phyloP scores from a whole-genome alignment of 768 basidiomycete species.

The Coprinopsis sp. region DNA sequence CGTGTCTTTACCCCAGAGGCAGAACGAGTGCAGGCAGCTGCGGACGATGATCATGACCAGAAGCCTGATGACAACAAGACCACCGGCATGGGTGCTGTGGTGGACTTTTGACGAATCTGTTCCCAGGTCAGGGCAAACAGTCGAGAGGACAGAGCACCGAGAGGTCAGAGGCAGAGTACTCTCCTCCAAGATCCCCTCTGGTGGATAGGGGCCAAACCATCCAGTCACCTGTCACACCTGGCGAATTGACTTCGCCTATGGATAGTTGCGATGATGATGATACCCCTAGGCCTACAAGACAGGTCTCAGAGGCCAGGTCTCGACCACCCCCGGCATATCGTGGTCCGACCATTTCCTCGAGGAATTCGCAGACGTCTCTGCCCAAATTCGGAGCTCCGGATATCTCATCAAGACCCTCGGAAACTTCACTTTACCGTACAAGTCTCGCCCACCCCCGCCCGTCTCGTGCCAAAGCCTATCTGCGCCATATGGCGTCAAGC shows the following conservation, averaged over 20 bases:
- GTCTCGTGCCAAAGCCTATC: slow-evolving; percentile 59
- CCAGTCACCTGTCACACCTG: slow-evolving; percentile 8
- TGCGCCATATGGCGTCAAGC: slow-evolving; percentile 70
- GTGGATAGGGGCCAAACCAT: not conserved
- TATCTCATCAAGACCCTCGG: not conserved
- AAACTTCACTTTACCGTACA: not conserved
- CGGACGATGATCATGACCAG: slow-evolving; percentile 22
- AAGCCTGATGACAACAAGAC: slow-evolving; percentile 28
- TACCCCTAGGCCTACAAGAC: slow-evolving; percentile 16
- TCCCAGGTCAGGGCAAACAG: slow-evolving; percentile 31
- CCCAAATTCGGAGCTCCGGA: not conserved
- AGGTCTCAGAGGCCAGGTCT: slow-evolving; percentile 9
- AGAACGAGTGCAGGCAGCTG: slow-evolving; percentile 41
- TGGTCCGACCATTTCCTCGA: not conserved
- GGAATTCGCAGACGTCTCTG: not conserved
- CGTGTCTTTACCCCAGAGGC: slow-evolving; percentile 83
- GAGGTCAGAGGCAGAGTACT: slow-evolving; percentile 3
- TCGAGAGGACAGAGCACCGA: slow-evolving; percentile 12
- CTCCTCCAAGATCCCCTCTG: slow-evolving; percentile 5
- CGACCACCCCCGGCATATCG: not conserved
- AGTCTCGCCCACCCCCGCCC: slow-evolving; percentile 32
- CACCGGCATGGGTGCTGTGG: slow-evolving; percentile 55
- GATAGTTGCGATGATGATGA: slow-evolving; percentile 28
- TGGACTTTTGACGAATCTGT: slow-evolving; percentile 64
- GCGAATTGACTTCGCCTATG: slow-evolving; percentile 29